phyloP scores from a whole-genome alignment of 352 stramenopile genomes.

The Pythium dissimile region DNA sequence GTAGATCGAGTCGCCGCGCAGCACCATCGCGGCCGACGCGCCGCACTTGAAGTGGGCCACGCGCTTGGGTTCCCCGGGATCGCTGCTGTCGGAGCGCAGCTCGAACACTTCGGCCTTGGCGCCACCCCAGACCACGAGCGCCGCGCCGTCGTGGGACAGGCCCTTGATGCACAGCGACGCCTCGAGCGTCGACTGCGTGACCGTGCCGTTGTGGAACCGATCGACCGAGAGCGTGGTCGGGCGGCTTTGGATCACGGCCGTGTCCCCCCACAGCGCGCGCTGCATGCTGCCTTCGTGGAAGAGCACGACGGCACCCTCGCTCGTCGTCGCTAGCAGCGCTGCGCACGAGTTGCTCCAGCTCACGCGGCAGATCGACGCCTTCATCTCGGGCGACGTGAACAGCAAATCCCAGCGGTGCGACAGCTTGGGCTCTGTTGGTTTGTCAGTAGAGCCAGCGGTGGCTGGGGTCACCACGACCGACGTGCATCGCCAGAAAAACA shows the following conservation, averaged over 20 bases:
- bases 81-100: constrained; percentile 30
- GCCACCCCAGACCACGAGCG: constrained; percentile 83
- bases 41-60: constrained; percentile 75
- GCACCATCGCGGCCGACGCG: constrained; percentile 59
- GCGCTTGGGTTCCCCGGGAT: constrained; percentile 33
- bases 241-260: constrained; percentile 81
- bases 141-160: constrained; percentile 72
- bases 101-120: constrained; percentile 88
- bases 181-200: constrained; percentile 63
- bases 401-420: constrained; percentile 71
- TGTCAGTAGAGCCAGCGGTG: not conserved
- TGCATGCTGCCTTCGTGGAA: constrained; percentile 88
- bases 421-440: constrained; percentile 10
- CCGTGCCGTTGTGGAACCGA: constrained; percentile 66
- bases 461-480: constrained; percentile 27
- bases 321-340: constrained; percentile 66
- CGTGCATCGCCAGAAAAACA: constrained; percentile 90
- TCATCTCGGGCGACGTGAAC: constrained; percentile 49
- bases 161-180: constrained; percentile 78
- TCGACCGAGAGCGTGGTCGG: constrained; percentile 73
- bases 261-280: constrained; percentile 67
- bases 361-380: constrained; percentile 41
- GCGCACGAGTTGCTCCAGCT: constrained; percentile 67
- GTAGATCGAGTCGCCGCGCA: constrained; percentile 88
- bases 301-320: constrained; percentile 60